phyloP scores from a whole-genome alignment of 2,329 filamentous ascomycete genomes.

The Arthrocladium fulminans region DNA sequence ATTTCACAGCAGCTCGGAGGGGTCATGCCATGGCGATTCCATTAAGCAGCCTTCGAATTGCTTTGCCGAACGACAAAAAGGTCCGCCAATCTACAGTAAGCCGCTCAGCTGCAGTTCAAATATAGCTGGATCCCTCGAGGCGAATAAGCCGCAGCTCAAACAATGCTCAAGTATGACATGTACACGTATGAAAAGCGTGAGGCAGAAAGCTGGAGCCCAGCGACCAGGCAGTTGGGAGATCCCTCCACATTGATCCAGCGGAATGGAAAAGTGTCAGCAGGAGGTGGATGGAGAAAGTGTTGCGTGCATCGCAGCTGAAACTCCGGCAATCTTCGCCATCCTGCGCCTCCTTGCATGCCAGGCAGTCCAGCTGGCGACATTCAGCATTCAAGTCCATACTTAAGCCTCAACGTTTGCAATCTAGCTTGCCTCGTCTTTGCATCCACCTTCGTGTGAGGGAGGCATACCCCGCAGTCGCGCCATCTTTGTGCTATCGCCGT shows the following conservation, averaged over 20 bases:
- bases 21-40: not conserved
- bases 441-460: not conserved
- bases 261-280: slow-evolving; percentile 2
- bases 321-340: not conserved
- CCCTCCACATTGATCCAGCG: not conserved
- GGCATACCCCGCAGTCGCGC: not conserved
- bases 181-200: not conserved
- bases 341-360: not conserved
- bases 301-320: slow-evolving; percentile 8
- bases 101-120: no score
- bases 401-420: not conserved
- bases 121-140: not conserved
- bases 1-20: no score
- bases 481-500: not conserved
- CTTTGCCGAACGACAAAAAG: no score
- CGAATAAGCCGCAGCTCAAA: not conserved
- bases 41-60: not conserved
- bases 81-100: no score
- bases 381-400: not conserved
- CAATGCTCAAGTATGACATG: not conserved
- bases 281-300: no score
- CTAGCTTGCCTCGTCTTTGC: not conserved
- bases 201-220: not conserved
- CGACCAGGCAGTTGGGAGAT: not conserved
- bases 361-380: not conserved